A percentile compares a stretch with the other conserved stretches of the same genome.
Evolutionary conservation across 345 rosid species (phyloP).

Genomic region (Linum tenue): DNA sequence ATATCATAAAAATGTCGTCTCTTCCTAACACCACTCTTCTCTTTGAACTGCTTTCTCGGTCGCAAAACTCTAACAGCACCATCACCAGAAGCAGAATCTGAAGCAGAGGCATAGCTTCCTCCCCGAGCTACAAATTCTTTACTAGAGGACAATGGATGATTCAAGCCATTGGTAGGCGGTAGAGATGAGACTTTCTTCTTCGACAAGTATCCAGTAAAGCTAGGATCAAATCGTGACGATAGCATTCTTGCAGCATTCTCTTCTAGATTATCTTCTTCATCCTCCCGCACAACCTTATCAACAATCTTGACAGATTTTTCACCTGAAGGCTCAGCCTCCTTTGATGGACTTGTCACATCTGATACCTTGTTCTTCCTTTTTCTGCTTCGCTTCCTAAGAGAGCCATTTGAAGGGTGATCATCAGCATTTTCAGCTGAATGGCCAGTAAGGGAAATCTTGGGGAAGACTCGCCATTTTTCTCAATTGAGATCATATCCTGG

Average conservation of each 20-base stretch:
- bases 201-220: constrained; percentile 64
- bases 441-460: constrained; percentile 4
- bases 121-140: constrained; percentile 21
- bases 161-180: constrained; percentile 31
- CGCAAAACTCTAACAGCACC: constrained; percentile 60
- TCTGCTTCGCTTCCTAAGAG: constrained; percentile 33
- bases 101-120: constrained; percentile 31
- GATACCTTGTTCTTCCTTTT: constrained; percentile 40
- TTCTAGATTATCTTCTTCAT: constrained; percentile 79
- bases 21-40: constrained; percentile 48
- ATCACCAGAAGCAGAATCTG: constrained; percentile 47
- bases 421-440: constrained; percentile 10
- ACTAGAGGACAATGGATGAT: constrained; percentile 32
- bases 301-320: constrained; percentile 26
- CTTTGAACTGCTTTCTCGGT: constrained; percentile 55
- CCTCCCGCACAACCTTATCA: constrained; percentile 49
- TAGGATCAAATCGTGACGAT: constrained; percentile 84
- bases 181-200: constrained; percentile 36
- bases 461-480: constrained; percentile 22
- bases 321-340: constrained; percentile 34
- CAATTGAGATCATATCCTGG: constrained; percentile 21
- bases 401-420: constrained; percentile 21
- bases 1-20: constrained; percentile 85
- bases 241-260: constrained; percentile 97
- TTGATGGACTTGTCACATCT: constrained; percentile 17